Evolutionary conservation across 2,329 filamentous ascomycete species (phyloP).

Genomic region (Escovopsis sp.): DNA sequence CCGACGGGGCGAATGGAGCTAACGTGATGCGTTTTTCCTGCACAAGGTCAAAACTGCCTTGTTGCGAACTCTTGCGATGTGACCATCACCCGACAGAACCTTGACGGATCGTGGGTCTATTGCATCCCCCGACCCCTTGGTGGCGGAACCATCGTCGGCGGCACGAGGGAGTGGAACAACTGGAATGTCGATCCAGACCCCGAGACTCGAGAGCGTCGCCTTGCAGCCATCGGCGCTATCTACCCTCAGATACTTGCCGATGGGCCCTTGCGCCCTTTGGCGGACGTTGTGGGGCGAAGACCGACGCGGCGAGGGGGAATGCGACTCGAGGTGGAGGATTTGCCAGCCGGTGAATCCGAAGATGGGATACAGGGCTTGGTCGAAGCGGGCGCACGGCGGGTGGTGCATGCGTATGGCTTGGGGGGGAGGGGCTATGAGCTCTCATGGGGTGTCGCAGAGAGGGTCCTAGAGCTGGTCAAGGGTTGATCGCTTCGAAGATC

Average conservation of each 20-base stretch:
- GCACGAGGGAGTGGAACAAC: conserved; percentile 46
- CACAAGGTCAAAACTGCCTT: conserved; percentile 34
- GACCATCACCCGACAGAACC: conserved; percentile 41
- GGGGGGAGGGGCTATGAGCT: conserved; percentile 43
- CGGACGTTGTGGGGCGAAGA: conserved; percentile 30
- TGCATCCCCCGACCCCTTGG: conserved; percentile 45
- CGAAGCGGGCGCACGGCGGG: conserved; percentile 4
- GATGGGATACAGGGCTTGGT: conserved; percentile 1
- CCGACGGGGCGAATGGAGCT: no score
- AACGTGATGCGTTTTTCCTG: no score
- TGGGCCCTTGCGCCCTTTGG: conserved; percentile 8
- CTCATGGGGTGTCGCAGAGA: conserved; percentile 41
- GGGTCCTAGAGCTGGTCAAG: conserved; percentile 5
- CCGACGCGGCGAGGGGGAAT: conserved; percentile 32
- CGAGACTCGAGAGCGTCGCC: conserved; percentile 26
- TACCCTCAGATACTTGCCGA: conserved; percentile 19
- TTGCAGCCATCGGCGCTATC: conserved; percentile 24
- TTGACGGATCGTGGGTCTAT: conserved; percentile 47
- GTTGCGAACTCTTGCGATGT: conserved; percentile 24
- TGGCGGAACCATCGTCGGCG: conserved; percentile 51
- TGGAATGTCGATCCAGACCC: conserved; percentile 35
- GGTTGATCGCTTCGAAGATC: neutral
- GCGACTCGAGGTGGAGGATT: conserved; percentile 20
- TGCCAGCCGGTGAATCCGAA: neutral
- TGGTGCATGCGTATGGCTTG: conserved; percentile 41